Evolutionary conservation across 306 rosid species (phyloP), one percentile per base, ranked within the genome.

Genomic region (Malus sylvestris): DNA sequence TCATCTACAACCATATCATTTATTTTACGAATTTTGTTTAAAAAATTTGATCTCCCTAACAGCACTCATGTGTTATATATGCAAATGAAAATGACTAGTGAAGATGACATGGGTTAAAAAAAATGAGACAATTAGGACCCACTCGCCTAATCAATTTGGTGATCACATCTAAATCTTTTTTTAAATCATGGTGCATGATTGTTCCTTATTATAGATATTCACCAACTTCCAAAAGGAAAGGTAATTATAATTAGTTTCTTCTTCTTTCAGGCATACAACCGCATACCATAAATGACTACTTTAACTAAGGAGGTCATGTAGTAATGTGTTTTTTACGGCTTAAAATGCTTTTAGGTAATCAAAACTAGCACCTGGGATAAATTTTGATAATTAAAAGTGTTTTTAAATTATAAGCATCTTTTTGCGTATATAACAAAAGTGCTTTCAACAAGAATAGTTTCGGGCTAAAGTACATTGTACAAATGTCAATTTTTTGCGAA

Each of bases 51-150:
- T 35, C 8, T 49, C 18, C 2, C 18, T 49, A 14, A 49, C 2
- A 35, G 2, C 6, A 35, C 55, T 8, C 25, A 42, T 14, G 62
- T 38, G 46, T n/a, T 44, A 30, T 42, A 66, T 25, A 12, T 38
- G 20, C 29, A 38, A 52, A 61, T 1, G 61, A 67, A 57, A 67
- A 20, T 4, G 63, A 75, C 81, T 40, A 30, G 65, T 52, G 30
- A 23, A 75, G 18, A 45, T 33, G 74, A 29, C 52, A 46, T 32
- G 58, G 45, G 8, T 22, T 57, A 23, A 67, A 62, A 72, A 55
- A 55, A 10, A 71, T 68, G 18, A 76, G 68, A 38, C 70, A 64
- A 83, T 57, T 10, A 75, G 79, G 87, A 68, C 74, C 80, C 78
- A 70, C 84, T 65, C 73, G 40, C 78, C 32, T 74, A 35, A 71